Conservation (phyloP, 768 basidiomycete species). For the button mushroom (Agaricus bisporus) region DNA sequence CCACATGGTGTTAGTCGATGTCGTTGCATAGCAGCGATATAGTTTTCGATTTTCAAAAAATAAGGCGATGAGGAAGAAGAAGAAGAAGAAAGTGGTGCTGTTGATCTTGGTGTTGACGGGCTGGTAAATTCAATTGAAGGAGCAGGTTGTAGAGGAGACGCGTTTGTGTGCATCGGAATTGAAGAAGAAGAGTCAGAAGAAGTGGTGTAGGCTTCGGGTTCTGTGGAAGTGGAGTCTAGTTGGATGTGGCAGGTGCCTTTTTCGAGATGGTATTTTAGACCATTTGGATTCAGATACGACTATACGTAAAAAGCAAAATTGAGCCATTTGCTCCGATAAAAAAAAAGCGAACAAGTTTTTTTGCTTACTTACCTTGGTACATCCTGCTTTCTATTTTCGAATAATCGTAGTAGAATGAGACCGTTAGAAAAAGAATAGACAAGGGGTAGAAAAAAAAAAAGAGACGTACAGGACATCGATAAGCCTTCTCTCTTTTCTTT, state of each 20-base stretch:
- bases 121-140: too few species aligned
- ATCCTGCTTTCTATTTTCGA: slow-evolving; percentile 32
- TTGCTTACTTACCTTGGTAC: slow-evolving; percentile 40
- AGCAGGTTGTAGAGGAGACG: too few species aligned
- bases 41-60: too few species aligned
- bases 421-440: slow-evolving; percentile 1
- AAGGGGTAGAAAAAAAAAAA: neutral
- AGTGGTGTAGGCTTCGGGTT: too few species aligned
- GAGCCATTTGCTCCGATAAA: neutral
- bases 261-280: slow-evolving; percentile 61
- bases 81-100: too few species aligned
- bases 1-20: too few species aligned
- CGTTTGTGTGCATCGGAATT: too few species aligned
- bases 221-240: neutral
- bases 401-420: too few species aligned
- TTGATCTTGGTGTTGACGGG: too few species aligned
- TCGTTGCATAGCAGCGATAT: too few species aligned
- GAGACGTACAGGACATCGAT: slow-evolving; percentile 41
- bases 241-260: slow-evolving; percentile 57
- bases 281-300: slow-evolving; percentile 62
- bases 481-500: slow-evolving; percentile 35
- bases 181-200: too few species aligned
- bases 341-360: neutral
- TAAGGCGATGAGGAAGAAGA: too few species aligned
- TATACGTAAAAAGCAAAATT: slow-evolving; percentile 14